phyloP scores from a whole-genome alignment of 345 rosid genomes.

The Euphorbia lathyris region DNA sequence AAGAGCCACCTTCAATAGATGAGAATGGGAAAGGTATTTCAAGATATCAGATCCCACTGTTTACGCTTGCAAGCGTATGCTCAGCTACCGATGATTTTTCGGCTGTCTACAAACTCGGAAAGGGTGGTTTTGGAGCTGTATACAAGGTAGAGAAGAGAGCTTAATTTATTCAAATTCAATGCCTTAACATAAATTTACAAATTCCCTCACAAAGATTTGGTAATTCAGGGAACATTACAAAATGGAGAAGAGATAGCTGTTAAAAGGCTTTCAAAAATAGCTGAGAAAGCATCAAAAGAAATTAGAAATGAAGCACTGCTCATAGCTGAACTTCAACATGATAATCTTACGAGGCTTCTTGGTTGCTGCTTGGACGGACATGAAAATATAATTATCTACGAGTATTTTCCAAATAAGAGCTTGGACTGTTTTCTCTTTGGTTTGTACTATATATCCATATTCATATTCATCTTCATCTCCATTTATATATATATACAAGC shows the following conservation, averaged over 20 bases:
- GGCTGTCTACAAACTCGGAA: not conserved
- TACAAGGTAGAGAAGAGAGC: not conserved
- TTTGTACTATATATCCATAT: not conserved
- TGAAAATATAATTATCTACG: not conserved
- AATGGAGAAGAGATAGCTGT: not conserved
- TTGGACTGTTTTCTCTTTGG: not conserved
- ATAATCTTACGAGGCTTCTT: not conserved
- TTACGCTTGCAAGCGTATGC: not conserved
- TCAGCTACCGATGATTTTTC: not conserved
- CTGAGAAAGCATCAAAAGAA: not conserved
- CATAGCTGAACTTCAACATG: not conserved
- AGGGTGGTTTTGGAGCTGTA: slow-evolving; percentile 3
- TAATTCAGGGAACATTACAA: not conserved
- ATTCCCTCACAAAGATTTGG: no score
- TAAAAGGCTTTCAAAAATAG: not conserved
- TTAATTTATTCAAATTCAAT: no score
- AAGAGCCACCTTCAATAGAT: not conserved
- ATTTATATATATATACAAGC: no score
- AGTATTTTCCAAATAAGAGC: not conserved
- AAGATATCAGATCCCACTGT: not conserved
- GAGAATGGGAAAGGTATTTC: not conserved
- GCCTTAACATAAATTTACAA: no score
- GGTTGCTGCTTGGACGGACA: not conserved
- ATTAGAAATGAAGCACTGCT: not conserved
- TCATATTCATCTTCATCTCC: no score